phyloP scores from a whole-genome alignment of 129 eudicot species.

The sunflower (Helianthus annuus) region HanXRQr2.0-SUNRISE NC_035435.2:140409408-140409907 shows the following conservation, averaged over 20 bases:
- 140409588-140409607: constrained; percentile 88
- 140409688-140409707: background rate
- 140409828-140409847: constrained; percentile 82
- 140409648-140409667: constrained; percentile 1
- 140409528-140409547: constrained; percentile 12
- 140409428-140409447: constrained; percentile 92
- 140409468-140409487: constrained; percentile 94
- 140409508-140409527: background rate
- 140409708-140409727: constrained; percentile 9
- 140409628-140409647: constrained; percentile 79
- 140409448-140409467: constrained; percentile 85
- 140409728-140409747: constrained; percentile 95
- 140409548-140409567: constrained; percentile 32
- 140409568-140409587: constrained; percentile 90
- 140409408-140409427: constrained; percentile 91
- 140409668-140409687: background rate
- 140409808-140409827: constrained; percentile 68
- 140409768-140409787: constrained; percentile 73
- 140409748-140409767: constrained; percentile 74
- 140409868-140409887: constrained; percentile 90
- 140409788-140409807: constrained; percentile 97
- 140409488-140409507: constrained; percentile 4
- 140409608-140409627: constrained; percentile 79
- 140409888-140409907: constrained; percentile 92
- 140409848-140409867: constrained; percentile 97